Evolutionary conservation across 106 monocot species (phyloP), one percentile per base, ranked within the genome.

Genomic region (Iris macrosiphon): DNA sequence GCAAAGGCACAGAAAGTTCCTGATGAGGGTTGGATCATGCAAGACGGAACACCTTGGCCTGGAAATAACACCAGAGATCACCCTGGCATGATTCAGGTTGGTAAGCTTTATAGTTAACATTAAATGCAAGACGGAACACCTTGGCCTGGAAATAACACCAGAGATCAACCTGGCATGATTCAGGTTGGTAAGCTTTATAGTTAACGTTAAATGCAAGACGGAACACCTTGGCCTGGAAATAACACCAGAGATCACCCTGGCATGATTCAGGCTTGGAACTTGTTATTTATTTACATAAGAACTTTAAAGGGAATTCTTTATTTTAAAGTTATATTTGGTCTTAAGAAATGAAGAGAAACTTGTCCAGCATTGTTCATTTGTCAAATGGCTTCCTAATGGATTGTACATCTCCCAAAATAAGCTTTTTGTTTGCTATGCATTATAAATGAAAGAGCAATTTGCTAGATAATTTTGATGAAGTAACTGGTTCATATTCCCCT

Each of bases 221-320:
- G 77, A 29, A 71, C 71, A 31, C 77, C 77, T 38, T 77, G 70
- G 77, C 77, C 77, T 55, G 77, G 77, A 49, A 77, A 77, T 52
- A 76, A 72, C 46, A 51, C 71, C 5, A 49, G 75, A n/a, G 81
- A 81, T 42, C 81, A 81, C 72, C 71, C 81, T 28, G 81, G 71
- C 23, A 81, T 81, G 81, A 72, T 81, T 45, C 81, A 81, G 81
- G 81, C 76, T 25, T 25, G 43, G n/a, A n/a, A n/a, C n/a, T n/a
- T n/a, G n/a, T n/a, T n/a, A 26, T 10, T 48, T 35, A 2, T 26
- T 5, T 10, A 3, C 38, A 26, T 40, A 43, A 4, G 43, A 15
- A 9, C 13, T 43, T 43, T 43, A 13, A 3, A 23, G 0, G 19
- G 15, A 50, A 24, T 3, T 27, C n/a, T n/a, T n/a, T n/a, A n/a